Evolutionary conservation across 2,329 filamentous ascomycete genomes (phyloP).

Genomic region (Clarireedia monteithiana): DNA sequence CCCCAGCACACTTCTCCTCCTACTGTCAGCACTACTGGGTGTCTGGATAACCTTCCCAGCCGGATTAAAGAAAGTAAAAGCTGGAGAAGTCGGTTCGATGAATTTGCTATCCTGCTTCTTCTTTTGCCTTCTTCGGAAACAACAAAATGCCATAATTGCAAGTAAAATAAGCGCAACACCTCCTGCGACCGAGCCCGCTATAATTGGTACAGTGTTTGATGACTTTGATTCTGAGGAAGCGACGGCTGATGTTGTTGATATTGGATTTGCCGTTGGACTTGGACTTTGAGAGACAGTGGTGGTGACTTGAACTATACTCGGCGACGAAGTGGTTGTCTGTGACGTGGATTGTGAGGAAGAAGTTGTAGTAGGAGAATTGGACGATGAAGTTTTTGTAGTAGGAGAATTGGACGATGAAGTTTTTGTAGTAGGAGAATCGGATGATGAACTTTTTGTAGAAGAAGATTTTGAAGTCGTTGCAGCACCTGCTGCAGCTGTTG

Average conservation of each 20-base stretch:
- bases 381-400: background rate
- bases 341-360: background rate
- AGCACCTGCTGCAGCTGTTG: background rate
- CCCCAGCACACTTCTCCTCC: background rate
- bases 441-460: background rate
- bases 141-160: conserved; percentile 1
- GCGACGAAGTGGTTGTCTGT: background rate
- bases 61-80: conserved; percentile 1
- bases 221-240: background rate
- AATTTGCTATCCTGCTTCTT: conserved; percentile 3
- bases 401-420: background rate
- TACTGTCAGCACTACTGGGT: background rate
- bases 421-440: background rate
- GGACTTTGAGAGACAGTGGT: background rate
- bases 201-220: background rate
- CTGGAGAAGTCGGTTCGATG: background rate
- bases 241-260: background rate
- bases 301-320: background rate
- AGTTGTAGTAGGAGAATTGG: background rate
- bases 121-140: conserved; percentile 2
- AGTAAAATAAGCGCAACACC: background rate
- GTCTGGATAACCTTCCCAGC: background rate
- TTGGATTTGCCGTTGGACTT: background rate
- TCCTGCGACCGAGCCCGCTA: background rate
- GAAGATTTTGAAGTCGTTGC: background rate